These are phyloP conservation scores for Ophiostoma quercus DNA, from an alignment of 2,329 filamentous ascomycete genomes.

Conservation along the genomic window DNA sequence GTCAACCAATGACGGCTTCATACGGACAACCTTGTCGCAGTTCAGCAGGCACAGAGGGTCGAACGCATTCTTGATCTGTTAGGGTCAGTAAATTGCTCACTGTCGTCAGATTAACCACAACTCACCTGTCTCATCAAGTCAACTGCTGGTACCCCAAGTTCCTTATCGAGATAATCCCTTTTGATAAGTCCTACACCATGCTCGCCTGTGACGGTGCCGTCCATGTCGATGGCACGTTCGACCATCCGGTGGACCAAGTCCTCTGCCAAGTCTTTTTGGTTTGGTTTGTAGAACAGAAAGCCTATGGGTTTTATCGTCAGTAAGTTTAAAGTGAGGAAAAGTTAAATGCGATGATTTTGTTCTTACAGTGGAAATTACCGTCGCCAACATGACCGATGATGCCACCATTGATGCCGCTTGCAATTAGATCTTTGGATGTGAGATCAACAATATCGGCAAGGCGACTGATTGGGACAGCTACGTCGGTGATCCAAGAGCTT, in stretches of 20 bases:
- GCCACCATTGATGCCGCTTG: constrained; percentile 65
- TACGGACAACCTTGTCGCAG: constrained; percentile 62
- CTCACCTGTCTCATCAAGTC: constrained; percentile 69
- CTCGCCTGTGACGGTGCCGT: constrained; percentile 81
- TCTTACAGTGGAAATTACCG: constrained; percentile 58
- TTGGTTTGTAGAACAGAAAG: constrained; percentile 56
- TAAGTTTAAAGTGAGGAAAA: background rate
- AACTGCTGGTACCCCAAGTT: constrained; percentile 67
- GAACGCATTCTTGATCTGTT: constrained; percentile 65
- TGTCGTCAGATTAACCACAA: background rate
- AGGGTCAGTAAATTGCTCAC: background rate
- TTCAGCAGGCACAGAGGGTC: constrained; percentile 68
- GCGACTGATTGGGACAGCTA: constrained; percentile 73
- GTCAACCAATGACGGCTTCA: constrained; percentile 38
- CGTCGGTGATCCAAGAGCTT: constrained; percentile 79
- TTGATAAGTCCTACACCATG: constrained; percentile 82
- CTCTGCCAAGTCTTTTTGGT: constrained; percentile 61
- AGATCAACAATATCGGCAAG: constrained; percentile 72
- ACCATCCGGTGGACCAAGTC: constrained; percentile 76
- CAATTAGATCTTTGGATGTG: constrained; percentile 63
- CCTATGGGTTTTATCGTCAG: background rate
- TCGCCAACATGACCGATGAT: constrained; percentile 70
- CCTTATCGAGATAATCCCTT: constrained; percentile 73
- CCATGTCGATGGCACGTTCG: constrained; percentile 75
- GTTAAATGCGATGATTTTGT: background rate